Percentiles rank a stretch among this genome's conserved stretches.
These are phyloP conservation scores for Candida jianshihensis DNA, from an alignment of 805 yeast genomes.

Conservation along the genomic window DNA sequence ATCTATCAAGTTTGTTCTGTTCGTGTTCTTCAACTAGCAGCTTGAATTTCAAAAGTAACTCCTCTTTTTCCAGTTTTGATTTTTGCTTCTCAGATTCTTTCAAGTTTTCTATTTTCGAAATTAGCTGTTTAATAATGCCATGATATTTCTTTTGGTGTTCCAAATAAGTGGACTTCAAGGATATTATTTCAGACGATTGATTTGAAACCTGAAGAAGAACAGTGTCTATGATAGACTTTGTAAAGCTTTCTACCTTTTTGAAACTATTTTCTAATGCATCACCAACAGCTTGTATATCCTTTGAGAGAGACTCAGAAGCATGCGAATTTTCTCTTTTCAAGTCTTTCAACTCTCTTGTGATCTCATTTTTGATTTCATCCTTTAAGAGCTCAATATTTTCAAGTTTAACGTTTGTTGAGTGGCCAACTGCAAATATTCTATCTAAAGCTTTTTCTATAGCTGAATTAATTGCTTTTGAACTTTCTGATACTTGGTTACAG, in stretches of 20 bases:
- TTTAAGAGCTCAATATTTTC: slow-evolving; percentile 12
- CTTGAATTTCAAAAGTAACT: slow-evolving; percentile 8
- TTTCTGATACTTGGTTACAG: slow-evolving; percentile 2
- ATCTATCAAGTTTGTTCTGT: slow-evolving; percentile 2
- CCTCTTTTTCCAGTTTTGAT: slow-evolving; percentile 4
- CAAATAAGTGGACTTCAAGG: slow-evolving; percentile 8
- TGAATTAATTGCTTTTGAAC: slow-evolving; percentile 1
- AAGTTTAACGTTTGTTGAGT: slow-evolving; percentile 4
- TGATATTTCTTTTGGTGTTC: slow-evolving; percentile 12
- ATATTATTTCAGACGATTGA: slow-evolving; percentile 13
- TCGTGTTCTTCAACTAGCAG: slow-evolving; percentile 9
- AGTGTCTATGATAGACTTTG: slow-evolving; percentile 4
- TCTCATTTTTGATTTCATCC: slow-evolving; percentile 9
- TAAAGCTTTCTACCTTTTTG: background rate
- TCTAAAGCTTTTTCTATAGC: slow-evolving; percentile 7
- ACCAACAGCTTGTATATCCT: slow-evolving; percentile 7
- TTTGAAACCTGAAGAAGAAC: slow-evolving; percentile 12
- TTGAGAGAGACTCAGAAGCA: slow-evolving; percentile 5
- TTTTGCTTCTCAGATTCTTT: slow-evolving; percentile 6
- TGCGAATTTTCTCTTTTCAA: slow-evolving; percentile 7
- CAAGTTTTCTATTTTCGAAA: slow-evolving; percentile 2
- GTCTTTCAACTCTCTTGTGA: slow-evolving; percentile 11
- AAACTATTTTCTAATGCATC: slow-evolving; percentile 1
- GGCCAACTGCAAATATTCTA: slow-evolving; percentile 1
- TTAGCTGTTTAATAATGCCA: slow-evolving; percentile 5